phyloP scores from a whole-genome alignment of 805 yeast genomes.

The Sugiyamaella lignohabitans region DNA sequence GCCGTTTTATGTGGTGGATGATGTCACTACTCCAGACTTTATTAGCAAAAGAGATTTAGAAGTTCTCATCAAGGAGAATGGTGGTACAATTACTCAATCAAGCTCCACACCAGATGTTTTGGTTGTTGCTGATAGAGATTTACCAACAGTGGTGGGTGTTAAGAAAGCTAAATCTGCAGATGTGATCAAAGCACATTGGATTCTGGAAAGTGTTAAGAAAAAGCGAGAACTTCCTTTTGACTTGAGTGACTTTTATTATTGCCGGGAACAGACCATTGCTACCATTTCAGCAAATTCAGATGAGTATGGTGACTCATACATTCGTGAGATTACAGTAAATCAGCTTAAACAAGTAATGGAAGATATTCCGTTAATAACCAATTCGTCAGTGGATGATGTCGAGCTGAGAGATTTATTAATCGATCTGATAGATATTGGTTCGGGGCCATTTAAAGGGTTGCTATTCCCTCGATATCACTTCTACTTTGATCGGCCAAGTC shows the following conservation, averaged over 20 bases:
- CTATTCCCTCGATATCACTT: slow-evolving; percentile 21
- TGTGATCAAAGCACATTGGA: slow-evolving; percentile 64
- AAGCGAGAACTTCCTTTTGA: slow-evolving; percentile 46
- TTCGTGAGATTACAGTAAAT: slow-evolving; percentile 30
- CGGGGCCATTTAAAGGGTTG: slow-evolving; percentile 13
- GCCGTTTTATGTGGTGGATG: slow-evolving; percentile 25
- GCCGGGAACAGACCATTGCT: slow-evolving; percentile 26
- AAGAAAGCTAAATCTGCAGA: slow-evolving; percentile 44
- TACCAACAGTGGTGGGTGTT: slow-evolving; percentile 37
- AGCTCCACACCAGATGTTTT: slow-evolving; percentile 10
- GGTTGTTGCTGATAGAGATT: slow-evolving; percentile 26
- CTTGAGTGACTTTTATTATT: slow-evolving; percentile 48
- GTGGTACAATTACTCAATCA: slow-evolving; percentile 25
- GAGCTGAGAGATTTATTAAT: slow-evolving; percentile 1
- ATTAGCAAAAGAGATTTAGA: slow-evolving; percentile 21
- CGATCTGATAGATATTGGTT: slow-evolving; percentile 16
- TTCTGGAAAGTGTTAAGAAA: slow-evolving; percentile 53
- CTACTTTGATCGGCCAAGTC: slow-evolving; percentile 28
- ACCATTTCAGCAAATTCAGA: slow-evolving; percentile 41
- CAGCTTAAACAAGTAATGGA: slow-evolving; percentile 14
- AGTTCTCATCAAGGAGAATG: slow-evolving; percentile 22
- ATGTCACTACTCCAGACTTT: slow-evolving; percentile 21
- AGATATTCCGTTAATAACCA: neutral
- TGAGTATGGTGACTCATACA: slow-evolving; percentile 55
- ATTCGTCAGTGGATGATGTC: slow-evolving; percentile 15